Conservation (phyloP, 2,329 filamentous ascomycete species). For the Alternaria postmessia region DNA sequence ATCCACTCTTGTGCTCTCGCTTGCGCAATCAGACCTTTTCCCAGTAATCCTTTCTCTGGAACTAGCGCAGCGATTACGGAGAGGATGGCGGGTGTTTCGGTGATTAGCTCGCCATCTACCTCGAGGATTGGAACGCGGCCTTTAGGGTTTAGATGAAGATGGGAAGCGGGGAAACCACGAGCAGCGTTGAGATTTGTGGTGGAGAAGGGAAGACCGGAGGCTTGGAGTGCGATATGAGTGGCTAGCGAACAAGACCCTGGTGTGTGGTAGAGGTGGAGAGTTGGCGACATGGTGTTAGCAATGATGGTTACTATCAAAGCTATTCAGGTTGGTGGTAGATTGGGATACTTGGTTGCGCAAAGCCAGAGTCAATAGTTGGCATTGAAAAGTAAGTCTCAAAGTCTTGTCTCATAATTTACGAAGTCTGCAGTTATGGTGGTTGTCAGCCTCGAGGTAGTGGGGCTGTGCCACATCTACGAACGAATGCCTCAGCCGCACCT, state of each 20-base stretch:
- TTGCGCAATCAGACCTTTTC: conserved; percentile 21
- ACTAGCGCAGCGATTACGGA: conserved; percentile 1
- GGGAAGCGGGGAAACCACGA: conserved; percentile 18
- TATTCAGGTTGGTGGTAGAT: too few relatives aligned
- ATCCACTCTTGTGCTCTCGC: conserved; percentile 33
- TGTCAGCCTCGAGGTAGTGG: neutral
- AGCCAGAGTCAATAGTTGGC: too few relatives aligned
- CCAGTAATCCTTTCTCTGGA: conserved; percentile 25
- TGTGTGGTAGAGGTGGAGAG: conserved; percentile 27
- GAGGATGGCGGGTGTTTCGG: conserved; percentile 12
- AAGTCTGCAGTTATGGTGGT: too few relatives aligned
- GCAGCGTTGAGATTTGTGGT: conserved; percentile 16
- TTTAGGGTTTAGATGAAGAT: conserved; percentile 31
- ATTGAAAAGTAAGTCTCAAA: too few relatives aligned
- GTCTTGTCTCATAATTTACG: too few relatives aligned
- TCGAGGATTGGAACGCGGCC: conserved; percentile 29
- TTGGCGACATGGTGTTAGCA: conserved; percentile 20
- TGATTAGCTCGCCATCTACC: conserved; percentile 30
- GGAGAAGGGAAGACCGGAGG: conserved; percentile 18
- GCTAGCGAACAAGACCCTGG: conserved; percentile 27
- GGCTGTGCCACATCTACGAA: neutral
- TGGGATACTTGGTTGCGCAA: too few relatives aligned
- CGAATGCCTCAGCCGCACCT: neutral
- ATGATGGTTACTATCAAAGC: neutral
- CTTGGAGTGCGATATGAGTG: conserved; percentile 30